phyloP scores from a whole-genome alignment of 2,329 filamentous ascomycete genomes.

The Xylariaceae sp. region DNA sequence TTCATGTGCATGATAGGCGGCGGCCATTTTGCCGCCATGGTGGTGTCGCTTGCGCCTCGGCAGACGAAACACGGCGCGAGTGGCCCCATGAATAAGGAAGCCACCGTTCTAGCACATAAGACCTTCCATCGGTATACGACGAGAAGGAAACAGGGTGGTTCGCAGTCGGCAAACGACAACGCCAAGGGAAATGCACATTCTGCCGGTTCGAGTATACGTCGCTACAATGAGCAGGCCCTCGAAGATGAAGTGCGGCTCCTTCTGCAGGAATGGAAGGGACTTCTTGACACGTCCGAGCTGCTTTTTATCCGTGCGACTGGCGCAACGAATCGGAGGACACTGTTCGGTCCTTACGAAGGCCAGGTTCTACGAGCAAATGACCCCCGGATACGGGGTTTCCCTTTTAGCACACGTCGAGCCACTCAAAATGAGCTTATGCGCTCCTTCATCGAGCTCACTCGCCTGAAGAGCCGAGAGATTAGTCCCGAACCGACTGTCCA shows the following conservation, averaged over 20 bases:
- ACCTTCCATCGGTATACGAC: constrained; percentile 98
- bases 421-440: constrained; percentile 94
- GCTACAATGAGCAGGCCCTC: constrained; percentile 90
- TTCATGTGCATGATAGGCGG: constrained; percentile 99
- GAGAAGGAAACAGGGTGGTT: constrained; percentile 88
- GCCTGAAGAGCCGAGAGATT: constrained; percentile 78
- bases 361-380: constrained; percentile 79
- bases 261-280: constrained; percentile 74
- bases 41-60: constrained; percentile 81
- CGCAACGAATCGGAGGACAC: constrained; percentile 73
- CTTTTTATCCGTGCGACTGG: constrained; percentile 89
- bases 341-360: constrained; percentile 88
- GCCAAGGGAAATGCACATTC: constrained; percentile 93
- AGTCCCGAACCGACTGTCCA: constrained; percentile 56
- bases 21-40: constrained; percentile 95
- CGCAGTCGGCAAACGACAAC: constrained; percentile 89
- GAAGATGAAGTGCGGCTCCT: constrained; percentile 81
- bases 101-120: constrained; percentile 88
- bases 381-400: constrained; percentile 75
- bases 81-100: constrained; percentile 74
- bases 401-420: constrained; percentile 85
- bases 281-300: constrained; percentile 79
- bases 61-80: constrained; percentile 60
- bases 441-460: constrained; percentile 86
- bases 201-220: constrained; percentile 79